Base-by-base conservation (phyloP, 2,329 filamentous ascomycete genomes). In the Pyricularia sp. region DNA sequence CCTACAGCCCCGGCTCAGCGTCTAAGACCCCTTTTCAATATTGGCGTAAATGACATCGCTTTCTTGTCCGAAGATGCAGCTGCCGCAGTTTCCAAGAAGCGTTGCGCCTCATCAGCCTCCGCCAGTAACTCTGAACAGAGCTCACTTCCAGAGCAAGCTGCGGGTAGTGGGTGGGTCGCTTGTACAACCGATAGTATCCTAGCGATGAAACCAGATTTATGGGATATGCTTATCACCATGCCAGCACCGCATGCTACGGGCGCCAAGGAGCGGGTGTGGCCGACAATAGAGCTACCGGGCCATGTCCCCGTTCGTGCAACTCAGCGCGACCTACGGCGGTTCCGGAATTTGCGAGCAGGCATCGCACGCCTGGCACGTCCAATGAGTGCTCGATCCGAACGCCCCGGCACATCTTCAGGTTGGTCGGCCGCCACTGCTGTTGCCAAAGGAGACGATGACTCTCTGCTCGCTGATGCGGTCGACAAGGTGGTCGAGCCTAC, bases 131-230 rank as follows among this genome's bases (percentile, higher is more conserved):
- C 23, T 4, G 30, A 63, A 75, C 74, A 61, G 77, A 76, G 76
- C 61, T 76, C 78, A 12, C 75, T 63, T 61, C 65, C 78, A 20
- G 78, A 79, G 50, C 84, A 83, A 28, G 83, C 87, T 61, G 76
- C 79, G 28, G 84, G 84, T 36, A 80, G 85, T 17, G 92, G 93
- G 58, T 99, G 94, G 93, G 90, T 97, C 70, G 95, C 94, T 14
- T 97, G 94, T 78, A 97, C 94, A 3, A 98, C 94, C 1, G 95
- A 99, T 79, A 94, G 92, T 75, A 95, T 99, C 70, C 85, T 99
- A 17, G 89, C 88, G 65, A 91, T 92, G 78, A 98, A 98, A 80
- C 87, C 89, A 67, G 86, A 91, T 2, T 86, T 99, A 2, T 98
- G 93, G 83, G 95, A 99, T 76, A 85, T 97, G 73, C 85, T 97